Base-by-base conservation (phyloP, 805 yeast genomes). In the Yamadazyma scolyti region DNA sequence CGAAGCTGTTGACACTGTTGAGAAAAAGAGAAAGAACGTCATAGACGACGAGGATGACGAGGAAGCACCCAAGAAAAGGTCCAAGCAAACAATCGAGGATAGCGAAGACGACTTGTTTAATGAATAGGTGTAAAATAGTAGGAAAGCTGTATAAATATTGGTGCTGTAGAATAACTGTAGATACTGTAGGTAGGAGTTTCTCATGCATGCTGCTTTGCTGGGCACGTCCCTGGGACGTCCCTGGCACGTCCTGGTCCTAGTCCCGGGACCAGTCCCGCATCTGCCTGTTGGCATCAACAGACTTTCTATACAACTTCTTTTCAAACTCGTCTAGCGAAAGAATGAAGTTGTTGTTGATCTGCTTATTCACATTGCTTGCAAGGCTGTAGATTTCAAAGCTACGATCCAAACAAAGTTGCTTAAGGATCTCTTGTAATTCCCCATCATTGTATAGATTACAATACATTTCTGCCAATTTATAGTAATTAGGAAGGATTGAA, bases 321-420 rank as follows among this genome's bases (percentile, higher is more conserved):
- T 88, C 97, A 51, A 75, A 80, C 47, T 80, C 86, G 50, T 88
- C 97, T 39, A 88, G 59, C 4, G 79, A 76, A 36, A 72, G 64
- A 26, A 84, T 46, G 44, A 88, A 83, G 33, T 68, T 61, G 39
- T 57, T 57, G 36, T 62, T 59, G 37, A 73, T 61, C 42, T 70
- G 73, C 52, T 73, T 66, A 36, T 62, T 56, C 16, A 73, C 58
- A 34, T 74, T 75, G 27, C 64, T 62, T 9, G 94, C 87, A 44
- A 68, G 74, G 49, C 82, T 89, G 50, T 80, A 79, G 17, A 89
- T 77, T 49, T 75, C 82, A 33, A 77, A 73, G 0, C 88, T 73
- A 24, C 97, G 64, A 27, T 71, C 72, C 34, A 76, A 70, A 17
- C 85, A 49, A 67, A 88, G 73, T 19, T 46, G 37, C 56, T 55